Percentiles rank a stretch among this genome's conserved stretches.
Conservation (phyloP, 441 rosid genomes). For the Pelargonium australe region DNA sequence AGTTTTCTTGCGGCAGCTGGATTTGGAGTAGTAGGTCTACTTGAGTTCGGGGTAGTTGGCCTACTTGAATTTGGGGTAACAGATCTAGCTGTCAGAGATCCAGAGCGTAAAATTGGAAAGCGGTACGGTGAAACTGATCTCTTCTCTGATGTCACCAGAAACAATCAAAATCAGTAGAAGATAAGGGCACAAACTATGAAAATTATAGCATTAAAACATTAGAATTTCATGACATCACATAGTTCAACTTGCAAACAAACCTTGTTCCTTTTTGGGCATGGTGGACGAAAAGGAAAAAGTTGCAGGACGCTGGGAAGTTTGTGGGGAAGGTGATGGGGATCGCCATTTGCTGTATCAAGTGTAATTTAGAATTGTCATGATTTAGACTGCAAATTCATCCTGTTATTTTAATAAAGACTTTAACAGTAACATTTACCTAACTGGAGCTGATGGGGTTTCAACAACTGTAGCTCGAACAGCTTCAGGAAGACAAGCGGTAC, state of each 20-base stretch:
- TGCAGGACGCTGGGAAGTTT: slow-evolving; percentile 44
- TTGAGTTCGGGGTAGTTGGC: slow-evolving; percentile 22
- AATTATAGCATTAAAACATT: neutral
- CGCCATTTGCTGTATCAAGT: slow-evolving; percentile 49
- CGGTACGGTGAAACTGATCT: slow-evolving; percentile 62
- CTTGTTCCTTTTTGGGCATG: slow-evolving; percentile 47
- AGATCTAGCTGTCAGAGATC: slow-evolving; percentile 37
- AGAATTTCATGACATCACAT: neutral
- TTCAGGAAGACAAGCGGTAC: slow-evolving; percentile 25
- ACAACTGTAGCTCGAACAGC: slow-evolving; percentile 74
- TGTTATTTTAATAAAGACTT: neutral
- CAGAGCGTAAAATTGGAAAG: slow-evolving; percentile 70
- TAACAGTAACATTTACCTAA: slow-evolving; percentile 33
- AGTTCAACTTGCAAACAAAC: slow-evolving; percentile 24
- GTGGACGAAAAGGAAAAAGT: slow-evolving; percentile 70
- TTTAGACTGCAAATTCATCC: neutral
- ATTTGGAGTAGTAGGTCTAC: slow-evolving; percentile 29
- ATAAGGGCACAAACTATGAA: neutral
- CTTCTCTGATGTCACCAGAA: slow-evolving; percentile 40
- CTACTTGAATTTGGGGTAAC: slow-evolving; percentile 29
- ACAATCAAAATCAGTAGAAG: neutral
- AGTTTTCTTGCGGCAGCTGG: slow-evolving; percentile 36
- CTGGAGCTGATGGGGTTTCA: slow-evolving; percentile 47
- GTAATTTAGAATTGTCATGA: neutral
- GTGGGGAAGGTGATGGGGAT: slow-evolving; percentile 54